phyloP scores from a whole-genome alignment of 148 eudicot genomes.

The Vaccinium vitisidaea region DNA sequence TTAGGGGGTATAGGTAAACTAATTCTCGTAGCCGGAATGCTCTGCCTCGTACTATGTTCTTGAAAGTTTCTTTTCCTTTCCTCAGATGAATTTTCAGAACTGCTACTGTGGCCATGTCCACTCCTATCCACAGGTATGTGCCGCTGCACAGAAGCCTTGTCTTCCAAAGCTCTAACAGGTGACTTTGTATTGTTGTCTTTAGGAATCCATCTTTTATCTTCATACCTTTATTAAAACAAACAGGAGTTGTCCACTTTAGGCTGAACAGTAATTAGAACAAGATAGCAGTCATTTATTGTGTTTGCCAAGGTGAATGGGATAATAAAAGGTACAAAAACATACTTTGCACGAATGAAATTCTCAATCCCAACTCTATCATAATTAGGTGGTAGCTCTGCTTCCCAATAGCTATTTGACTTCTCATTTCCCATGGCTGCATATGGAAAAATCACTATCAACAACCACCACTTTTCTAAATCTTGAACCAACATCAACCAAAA shows the following conservation, averaged over 20 bases:
- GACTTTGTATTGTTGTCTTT: constrained; percentile 58
- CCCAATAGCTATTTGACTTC: constrained; percentile 89
- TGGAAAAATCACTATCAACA: constrained; percentile 18
- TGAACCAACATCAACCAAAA: constrained; percentile 13
- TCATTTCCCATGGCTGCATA: constrained; percentile 90
- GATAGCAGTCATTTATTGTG: neutral
- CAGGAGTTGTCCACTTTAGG: neutral
- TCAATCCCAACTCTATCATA: constrained; percentile 99
- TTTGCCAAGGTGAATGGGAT: neutral
- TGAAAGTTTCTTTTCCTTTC: constrained; percentile 56
- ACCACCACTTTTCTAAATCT: neutral
- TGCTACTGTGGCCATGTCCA: constrained; percentile 44
- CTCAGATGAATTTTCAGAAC: constrained; percentile 37
- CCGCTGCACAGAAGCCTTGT: constrained; percentile 50
- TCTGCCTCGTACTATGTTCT: constrained; percentile 41
- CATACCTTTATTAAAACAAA: constrained; percentile 53
- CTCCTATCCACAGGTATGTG: constrained; percentile 59
- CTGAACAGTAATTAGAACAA: neutral
- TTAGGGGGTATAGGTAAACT: constrained; percentile 80
- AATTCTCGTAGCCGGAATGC: constrained; percentile 46
- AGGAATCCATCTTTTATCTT: constrained; percentile 91
- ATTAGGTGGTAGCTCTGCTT: constrained; percentile 95
- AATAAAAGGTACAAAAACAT: constrained; percentile 25
- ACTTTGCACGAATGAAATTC: constrained; percentile 99
- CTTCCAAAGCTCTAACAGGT: constrained; percentile 57